A percentile compares a stretch with the other conserved stretches of the same genome.
Conservation (phyloP, 345 rosid genomes). For the Eucalyptus shirleyi region DNA sequence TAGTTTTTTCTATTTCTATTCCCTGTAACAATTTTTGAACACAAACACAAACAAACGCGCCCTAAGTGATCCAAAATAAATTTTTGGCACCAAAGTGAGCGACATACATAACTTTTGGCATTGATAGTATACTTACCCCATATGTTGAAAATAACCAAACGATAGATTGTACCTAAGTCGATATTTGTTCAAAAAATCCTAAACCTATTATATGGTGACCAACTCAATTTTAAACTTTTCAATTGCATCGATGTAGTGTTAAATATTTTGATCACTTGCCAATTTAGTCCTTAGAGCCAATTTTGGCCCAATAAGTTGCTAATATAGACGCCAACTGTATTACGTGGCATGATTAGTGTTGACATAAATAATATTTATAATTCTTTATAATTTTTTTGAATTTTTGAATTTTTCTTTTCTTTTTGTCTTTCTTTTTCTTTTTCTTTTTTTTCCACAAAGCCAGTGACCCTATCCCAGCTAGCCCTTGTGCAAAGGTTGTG, state of each 20-base stretch:
- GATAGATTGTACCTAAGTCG: background rate
- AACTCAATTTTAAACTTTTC: background rate
- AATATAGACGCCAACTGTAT: accelerated
- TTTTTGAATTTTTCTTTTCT: accelerated
- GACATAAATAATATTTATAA: accelerated
- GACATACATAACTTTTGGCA: too few relatives aligned
- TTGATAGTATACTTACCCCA: too few relatives aligned
- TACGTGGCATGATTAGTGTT: accelerated
- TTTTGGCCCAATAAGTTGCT: too few relatives aligned
- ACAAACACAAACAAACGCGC: too few relatives aligned
- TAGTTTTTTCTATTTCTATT: too few relatives aligned
- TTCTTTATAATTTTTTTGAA: too few relatives aligned
- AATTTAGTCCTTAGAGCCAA: background rate
- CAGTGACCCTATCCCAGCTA: accelerated
- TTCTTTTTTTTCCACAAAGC: accelerated
- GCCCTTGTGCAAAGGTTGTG: background rate
- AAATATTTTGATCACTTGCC: too few relatives aligned
- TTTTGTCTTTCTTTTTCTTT: accelerated
- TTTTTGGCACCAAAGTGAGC: too few relatives aligned
- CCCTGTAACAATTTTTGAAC: too few relatives aligned
- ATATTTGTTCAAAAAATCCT: background rate
- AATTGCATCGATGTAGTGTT: too few relatives aligned
- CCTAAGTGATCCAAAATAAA: too few relatives aligned
- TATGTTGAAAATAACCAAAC: background rate
- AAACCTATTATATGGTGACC: accelerated